phyloP scores from a whole-genome alignment of 73 alveolate species.

The Blepharisma japonicum region DNA sequence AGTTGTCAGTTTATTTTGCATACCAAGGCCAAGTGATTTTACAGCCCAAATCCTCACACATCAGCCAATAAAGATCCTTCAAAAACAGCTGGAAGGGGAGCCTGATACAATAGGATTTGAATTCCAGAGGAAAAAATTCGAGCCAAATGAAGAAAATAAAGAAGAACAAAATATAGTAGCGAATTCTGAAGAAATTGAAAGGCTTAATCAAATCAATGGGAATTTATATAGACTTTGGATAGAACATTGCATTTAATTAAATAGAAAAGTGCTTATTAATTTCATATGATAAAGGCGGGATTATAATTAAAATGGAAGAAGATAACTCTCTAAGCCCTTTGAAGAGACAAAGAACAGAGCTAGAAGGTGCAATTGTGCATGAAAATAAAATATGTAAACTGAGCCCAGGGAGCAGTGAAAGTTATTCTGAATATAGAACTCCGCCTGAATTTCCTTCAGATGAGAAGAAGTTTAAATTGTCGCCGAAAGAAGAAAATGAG shows the following conservation, averaged over 20 bases:
- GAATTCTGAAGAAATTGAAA: background rate
- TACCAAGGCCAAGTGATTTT: constrained; percentile 26
- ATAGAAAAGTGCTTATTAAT: no score
- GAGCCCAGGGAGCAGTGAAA: no score
- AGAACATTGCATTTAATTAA: constrained; percentile 18
- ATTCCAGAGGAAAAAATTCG: background rate
- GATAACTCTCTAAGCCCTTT: no score
- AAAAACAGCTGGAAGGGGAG: constrained; percentile 2
- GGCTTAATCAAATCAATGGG: background rate
- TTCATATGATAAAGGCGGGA: no score
- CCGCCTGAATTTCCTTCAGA: no score
- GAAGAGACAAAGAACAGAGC: no score
- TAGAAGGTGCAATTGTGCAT: no score
- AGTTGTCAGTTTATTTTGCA: background rate
- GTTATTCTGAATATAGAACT: no score
- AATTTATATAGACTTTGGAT: constrained; percentile 9
- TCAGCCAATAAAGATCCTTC: background rate
- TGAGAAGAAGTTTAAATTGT: no score
- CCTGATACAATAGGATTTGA: constrained; percentile 2
- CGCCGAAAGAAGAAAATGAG: no score
- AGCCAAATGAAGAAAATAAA: background rate
- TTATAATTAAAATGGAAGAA: no score
- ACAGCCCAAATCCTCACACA: background rate
- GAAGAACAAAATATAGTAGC: background rate
- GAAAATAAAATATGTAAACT: no score